Evolutionary conservation across 73 alveolate genomes (phyloP).

Genomic region (Uronychia setigera): DNA sequence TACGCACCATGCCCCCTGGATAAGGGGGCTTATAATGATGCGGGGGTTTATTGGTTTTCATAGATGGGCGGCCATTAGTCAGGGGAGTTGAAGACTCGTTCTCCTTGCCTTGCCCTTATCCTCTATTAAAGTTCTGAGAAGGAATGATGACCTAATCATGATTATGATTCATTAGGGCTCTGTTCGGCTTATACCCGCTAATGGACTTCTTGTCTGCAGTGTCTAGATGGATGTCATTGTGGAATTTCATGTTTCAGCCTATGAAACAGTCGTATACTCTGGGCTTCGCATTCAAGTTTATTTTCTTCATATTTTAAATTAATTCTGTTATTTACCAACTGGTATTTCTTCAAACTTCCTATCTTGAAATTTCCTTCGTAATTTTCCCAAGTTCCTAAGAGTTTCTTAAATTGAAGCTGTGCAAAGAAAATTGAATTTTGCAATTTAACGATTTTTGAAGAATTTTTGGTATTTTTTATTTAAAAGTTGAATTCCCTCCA

Average conservation of each 20-base stretch:
- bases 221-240: not conserved
- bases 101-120: not conserved
- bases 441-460: too few relatives aligned
- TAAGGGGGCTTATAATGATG: too few relatives aligned
- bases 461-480: too few relatives aligned
- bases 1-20: too few relatives aligned
- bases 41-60: too few relatives aligned
- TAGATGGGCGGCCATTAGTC: not conserved
- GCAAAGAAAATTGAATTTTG: too few relatives aligned
- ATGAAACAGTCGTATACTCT: slow-evolving; percentile 1
- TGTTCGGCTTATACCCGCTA: not conserved
- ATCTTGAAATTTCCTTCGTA: too few relatives aligned
- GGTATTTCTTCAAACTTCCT: too few relatives aligned
- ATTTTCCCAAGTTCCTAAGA: too few relatives aligned
- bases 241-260: not conserved
- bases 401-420: too few relatives aligned
- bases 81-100: not conserved
- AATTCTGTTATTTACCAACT: not conserved
- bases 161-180: not conserved
- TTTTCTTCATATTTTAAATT: not conserved
- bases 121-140: not conserved
- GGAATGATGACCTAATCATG: not conserved
- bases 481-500: too few relatives aligned
- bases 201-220: not conserved
- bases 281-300: not conserved